These are phyloP conservation scores for Auricularia sp. DNA, from an alignment of 768 basidiomycete genomes.

Conservation along the genomic window DNA sequence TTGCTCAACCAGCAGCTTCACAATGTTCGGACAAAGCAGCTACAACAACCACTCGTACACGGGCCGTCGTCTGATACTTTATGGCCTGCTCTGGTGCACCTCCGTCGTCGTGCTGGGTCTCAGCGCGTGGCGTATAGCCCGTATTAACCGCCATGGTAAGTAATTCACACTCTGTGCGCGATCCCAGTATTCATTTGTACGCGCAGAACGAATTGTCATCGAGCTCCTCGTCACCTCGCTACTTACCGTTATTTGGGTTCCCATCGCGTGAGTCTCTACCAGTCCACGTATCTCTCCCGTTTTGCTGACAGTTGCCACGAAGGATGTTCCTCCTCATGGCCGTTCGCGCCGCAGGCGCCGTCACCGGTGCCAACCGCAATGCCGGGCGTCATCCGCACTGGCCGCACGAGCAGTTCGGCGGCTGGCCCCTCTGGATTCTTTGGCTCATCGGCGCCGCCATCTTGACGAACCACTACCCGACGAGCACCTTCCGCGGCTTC, in stretches of 20 bases:
- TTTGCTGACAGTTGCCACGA: background rate
- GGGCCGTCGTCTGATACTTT: background rate
- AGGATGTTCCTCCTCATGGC: background rate
- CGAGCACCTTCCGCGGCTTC: background rate
- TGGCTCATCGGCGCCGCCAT: background rate
- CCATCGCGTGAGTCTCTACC: background rate
- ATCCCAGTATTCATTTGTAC: background rate
- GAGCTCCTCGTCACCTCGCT: background rate
- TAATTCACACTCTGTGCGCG: too few relatives aligned
- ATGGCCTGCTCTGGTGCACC: background rate
- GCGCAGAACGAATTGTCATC: background rate
- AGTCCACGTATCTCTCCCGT: background rate
- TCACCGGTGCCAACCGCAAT: background rate
- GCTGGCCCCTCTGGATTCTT: background rate
- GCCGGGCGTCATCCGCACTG: background rate
- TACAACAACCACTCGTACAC: background rate
- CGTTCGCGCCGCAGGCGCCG: background rate
- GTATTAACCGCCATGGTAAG: too few relatives aligned
- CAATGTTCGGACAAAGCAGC: too few relatives aligned
- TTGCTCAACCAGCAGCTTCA: too few relatives aligned
- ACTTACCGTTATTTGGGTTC: background rate
- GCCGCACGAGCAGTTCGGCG: background rate
- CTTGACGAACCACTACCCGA: background rate
- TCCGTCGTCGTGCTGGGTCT: background rate
- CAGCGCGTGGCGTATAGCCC: background rate